Base-by-base conservation (phyloP, 2,329 filamentous ascomycete species). In the Phoma herbarum region DNA sequence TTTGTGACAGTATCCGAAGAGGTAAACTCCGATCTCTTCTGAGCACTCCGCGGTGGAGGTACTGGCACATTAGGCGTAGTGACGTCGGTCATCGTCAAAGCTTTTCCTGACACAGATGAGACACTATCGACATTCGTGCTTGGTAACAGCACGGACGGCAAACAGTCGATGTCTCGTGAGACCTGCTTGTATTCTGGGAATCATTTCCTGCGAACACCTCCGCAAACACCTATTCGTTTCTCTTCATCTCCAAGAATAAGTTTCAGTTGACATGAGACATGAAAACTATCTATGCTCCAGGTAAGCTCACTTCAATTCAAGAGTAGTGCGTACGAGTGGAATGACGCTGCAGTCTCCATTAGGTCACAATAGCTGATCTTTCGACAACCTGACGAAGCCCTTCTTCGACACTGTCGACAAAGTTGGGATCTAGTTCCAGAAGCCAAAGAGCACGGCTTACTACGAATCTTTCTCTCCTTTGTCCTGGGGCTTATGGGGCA, bases 11-110 rank as follows among this genome's bases (percentile, higher is more conserved):
- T 69, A 2, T 69, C 70, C 10, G 49, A 45, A 51, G 61, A 57
- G 2, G 11, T 16, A 2, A 55, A 65, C 29, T 42, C 50, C 2
- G 69, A 67, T 18, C 60, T 67, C 4, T 33, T 67, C 61, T 44
- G 64, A 61, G 65, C 63, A 63, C 11, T 44, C 66, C 4, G 50
- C 60, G 16, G 65, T 14, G 29, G 68, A 2, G 68, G 67, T 7
- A 68, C 68, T 35, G 67, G 65, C 3, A 67, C 67, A 0, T 70
- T 63, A 18, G 68, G 67, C 11, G 51, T 68, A n/a, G 62, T 69
- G 0, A 64, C 63, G 2, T 63, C 61, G 5, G 57, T 64, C 2
- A 63, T 66, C 16, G 59, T 65, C 5, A 54, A 58, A 25, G 66
- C 65, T 7, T 63, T 68, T 16, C 68, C 66, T 3, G 9, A 45